These are phyloP conservation scores for Neonectria hederae DNA, from an alignment of 2,329 filamentous ascomycete species.

Conservation along the genomic window DNA sequence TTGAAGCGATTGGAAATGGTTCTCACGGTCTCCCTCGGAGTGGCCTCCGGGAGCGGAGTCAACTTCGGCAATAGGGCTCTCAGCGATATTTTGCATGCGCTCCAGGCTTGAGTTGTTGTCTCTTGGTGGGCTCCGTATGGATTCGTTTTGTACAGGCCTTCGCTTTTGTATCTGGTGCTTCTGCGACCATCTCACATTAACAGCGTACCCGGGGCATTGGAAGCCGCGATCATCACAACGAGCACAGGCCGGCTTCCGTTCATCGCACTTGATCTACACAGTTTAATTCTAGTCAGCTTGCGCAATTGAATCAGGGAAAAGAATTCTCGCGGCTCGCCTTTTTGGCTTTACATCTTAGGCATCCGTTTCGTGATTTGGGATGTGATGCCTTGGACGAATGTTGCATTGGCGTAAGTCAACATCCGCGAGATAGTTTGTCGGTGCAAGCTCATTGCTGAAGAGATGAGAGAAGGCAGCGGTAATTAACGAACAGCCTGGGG, in stretches of 20 bases:
- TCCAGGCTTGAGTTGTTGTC: neutral
- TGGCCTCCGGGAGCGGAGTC: neutral
- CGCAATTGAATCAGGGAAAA: neutral
- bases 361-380: slow-evolving; percentile 15
- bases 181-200: slow-evolving; percentile 38
- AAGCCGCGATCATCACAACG: slow-evolving; percentile 33
- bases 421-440: too few species aligned
- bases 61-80: neutral
- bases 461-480: too few species aligned
- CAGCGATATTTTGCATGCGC: neutral
- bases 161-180: slow-evolving; percentile 25
- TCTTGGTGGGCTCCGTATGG: neutral
- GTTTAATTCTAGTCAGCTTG: neutral
- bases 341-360: slow-evolving; percentile 20
- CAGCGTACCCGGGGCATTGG: slow-evolving; percentile 35
- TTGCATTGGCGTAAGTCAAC: neutral
- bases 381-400: slow-evolving; percentile 4
- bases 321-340: slow-evolving; percentile 9
- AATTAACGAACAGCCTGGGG: too few species aligned
- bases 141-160: neutral
- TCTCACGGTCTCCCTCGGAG: neutral
- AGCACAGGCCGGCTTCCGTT: slow-evolving; percentile 30
- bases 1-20: slow-evolving; percentile 1
- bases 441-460: too few species aligned
- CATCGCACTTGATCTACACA: slow-evolving; percentile 35